Percentiles rank a stretch among this genome's conserved stretches.
Evolutionary conservation across 768 basidiomycete genomes (phyloP).

Genomic region (Leccinum boreale): DNA sequence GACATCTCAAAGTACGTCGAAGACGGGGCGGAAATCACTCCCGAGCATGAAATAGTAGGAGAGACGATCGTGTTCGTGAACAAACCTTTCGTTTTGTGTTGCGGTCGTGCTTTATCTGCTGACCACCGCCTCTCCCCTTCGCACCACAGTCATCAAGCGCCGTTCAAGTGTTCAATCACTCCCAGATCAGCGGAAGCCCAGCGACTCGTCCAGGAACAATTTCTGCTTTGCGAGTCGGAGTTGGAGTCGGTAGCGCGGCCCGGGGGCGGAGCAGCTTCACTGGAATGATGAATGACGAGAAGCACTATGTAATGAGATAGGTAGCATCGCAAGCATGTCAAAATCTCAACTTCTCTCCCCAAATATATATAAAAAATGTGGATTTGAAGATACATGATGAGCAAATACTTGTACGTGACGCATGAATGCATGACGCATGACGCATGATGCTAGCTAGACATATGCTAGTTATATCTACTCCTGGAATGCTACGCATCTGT

Average conservation of each 20-base stretch:
- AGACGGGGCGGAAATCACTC: conserved; percentile 40
- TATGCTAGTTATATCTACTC: not conserved
- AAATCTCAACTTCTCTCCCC: not conserved
- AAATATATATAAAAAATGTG: too few relatives aligned
- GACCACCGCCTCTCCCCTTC: not conserved
- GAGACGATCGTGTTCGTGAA: conserved; percentile 4
- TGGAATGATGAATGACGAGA: not conserved
- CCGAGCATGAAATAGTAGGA: conserved; percentile 36
- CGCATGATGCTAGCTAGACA: too few relatives aligned
- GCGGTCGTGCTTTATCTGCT: not conserved
- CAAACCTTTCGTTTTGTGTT: not conserved
- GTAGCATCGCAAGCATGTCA: too few relatives aligned
- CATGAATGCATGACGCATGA: too few relatives aligned
- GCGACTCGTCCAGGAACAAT: not conserved
- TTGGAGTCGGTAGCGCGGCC: too few relatives aligned
- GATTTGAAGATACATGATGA: too few relatives aligned
- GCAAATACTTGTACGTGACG: too few relatives aligned
- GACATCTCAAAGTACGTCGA: conserved; percentile 40
- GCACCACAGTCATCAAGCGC: not conserved
- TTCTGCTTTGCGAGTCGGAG: not conserved
- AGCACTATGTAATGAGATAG: too few relatives aligned
- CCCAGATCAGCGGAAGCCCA: not conserved
- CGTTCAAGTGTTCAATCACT: not conserved
- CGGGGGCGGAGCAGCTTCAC: not conserved
- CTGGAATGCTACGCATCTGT: too few relatives aligned